These are phyloP conservation scores for Parachaetomium inaequale DNA, from an alignment of 495 filamentous ascomycete species.

Conservation along the genomic window DNA sequence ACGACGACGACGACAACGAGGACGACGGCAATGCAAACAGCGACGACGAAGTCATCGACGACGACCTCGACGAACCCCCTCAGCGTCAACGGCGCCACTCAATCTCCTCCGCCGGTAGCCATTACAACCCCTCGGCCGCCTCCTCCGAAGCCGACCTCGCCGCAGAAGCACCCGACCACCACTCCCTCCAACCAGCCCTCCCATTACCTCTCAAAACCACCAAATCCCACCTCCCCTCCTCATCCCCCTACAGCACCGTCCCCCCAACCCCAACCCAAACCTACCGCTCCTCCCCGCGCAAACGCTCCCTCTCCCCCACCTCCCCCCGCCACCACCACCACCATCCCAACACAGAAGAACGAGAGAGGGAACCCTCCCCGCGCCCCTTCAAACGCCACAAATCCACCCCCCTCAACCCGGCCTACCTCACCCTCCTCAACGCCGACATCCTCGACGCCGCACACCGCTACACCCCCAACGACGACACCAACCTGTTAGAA, in stretches of 20 bases:
- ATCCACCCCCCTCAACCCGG: slow-evolving; percentile 41
- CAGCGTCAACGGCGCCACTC: background rate
- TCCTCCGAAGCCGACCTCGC: slow-evolving; percentile 2
- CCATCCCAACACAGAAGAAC: background rate
- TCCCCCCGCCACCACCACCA: background rate
- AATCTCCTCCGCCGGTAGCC: slow-evolving; percentile 7
- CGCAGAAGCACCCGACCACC: background rate
- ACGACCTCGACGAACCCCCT: background rate
- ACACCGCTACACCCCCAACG: slow-evolving; percentile 25
- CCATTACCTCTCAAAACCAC: background rate
- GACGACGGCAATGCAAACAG: background rate
- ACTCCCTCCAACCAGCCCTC: background rate
- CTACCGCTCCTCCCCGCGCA: slow-evolving; percentile 10
- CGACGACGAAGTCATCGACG: background rate
- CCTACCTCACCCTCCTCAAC: slow-evolving; percentile 61
- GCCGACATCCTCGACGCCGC: slow-evolving; percentile 48
- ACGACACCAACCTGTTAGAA: slow-evolving; percentile 14
- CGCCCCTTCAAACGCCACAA: slow-evolving; percentile 35
- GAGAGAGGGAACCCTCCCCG: background rate
- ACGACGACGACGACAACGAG: background rate
- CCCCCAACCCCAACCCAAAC: slow-evolving; percentile 13
- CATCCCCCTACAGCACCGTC: slow-evolving; percentile 14
- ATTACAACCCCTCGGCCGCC: slow-evolving; percentile 9
- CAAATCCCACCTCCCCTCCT: background rate
- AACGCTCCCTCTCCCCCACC: slow-evolving; percentile 13